Evolutionary conservation across 108 stramenopile genomes (phyloP).

Genomic region (Cyclotella choctawhatcheeana): DNA sequence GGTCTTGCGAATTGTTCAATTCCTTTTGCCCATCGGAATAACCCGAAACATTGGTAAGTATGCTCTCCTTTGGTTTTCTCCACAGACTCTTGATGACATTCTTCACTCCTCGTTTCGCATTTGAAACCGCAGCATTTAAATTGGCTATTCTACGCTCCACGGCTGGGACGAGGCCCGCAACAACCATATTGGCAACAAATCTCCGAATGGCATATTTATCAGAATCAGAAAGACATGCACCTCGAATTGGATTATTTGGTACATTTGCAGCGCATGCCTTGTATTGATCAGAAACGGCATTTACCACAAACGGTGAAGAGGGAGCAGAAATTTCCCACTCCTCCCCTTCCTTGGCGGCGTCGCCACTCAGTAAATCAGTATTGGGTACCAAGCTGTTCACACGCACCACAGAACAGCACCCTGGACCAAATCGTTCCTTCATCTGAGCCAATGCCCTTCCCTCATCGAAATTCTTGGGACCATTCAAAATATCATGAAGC

Average conservation of each 20-base stretch:
- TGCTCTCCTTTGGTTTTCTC: constrained; percentile 75
- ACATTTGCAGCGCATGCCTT: constrained; percentile 6
- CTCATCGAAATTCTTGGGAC: constrained; percentile 64
- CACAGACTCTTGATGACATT: constrained; percentile 87
- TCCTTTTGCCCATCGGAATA: constrained; percentile 26
- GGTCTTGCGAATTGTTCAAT: constrained; percentile 14
- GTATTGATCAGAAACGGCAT: constrained; percentile 17
- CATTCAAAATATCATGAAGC: constrained; percentile 75
- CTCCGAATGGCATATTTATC: constrained; percentile 75
- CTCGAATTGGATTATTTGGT: constrained; percentile 33
- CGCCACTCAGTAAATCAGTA: too few species aligned
- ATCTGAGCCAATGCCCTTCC: constrained; percentile 38
- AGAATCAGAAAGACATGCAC: constrained; percentile 53
- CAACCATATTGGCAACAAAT: constrained; percentile 67
- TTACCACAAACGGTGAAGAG: constrained; percentile 25
- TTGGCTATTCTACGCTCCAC: constrained; percentile 82
- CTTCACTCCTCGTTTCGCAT: constrained; percentile 85
- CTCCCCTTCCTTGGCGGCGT: constrained; percentile 57
- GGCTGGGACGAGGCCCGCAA: constrained; percentile 63
- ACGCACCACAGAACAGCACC: constrained; percentile 62
- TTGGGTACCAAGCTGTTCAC: constrained; percentile 70
- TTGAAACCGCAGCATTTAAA: constrained; percentile 79
- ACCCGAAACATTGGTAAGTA: constrained; percentile 31
- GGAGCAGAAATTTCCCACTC: constrained; percentile 59
- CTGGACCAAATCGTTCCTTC: constrained; percentile 67